These are phyloP conservation scores for Macrophomina tecta DNA, from an alignment of 2,329 filamentous ascomycete genomes.

Conservation along the genomic window DNA sequence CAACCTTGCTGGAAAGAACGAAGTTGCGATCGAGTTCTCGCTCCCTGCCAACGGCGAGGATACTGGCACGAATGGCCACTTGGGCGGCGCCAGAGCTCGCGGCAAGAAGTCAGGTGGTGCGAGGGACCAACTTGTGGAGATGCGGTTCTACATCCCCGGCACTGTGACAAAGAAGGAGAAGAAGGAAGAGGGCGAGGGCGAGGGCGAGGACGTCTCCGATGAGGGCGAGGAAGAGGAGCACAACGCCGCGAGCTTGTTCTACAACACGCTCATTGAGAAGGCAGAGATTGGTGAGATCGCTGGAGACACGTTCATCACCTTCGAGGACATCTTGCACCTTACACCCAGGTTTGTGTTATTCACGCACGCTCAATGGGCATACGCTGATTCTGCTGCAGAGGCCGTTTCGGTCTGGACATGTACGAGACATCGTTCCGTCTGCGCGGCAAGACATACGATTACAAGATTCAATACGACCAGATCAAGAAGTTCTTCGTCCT, in stretches of 20 bases:
- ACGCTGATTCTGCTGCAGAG: conserved; percentile 63
- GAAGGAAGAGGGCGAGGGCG: conserved; percentile 73
- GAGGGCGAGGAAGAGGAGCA: conserved; percentile 79
- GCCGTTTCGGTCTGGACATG: conserved; percentile 99
- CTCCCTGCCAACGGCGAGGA: conserved; percentile 74
- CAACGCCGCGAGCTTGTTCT: conserved; percentile 96
- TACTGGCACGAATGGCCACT: conserved; percentile 73
- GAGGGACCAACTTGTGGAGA: conserved; percentile 92
- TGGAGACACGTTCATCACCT: conserved; percentile 97
- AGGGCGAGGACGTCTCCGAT: conserved; percentile 66
- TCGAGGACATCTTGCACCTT: conserved; percentile 94
- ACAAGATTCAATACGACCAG: conserved; percentile 98
- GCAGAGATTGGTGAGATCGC: conserved; percentile 98
- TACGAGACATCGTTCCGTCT: conserved; percentile 97
- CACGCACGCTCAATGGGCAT: not conserved
- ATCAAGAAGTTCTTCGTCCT: conserved; percentile 99
- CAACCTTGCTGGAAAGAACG: conserved; percentile 95
- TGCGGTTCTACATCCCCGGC: conserved; percentile 98
- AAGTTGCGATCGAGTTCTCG: conserved; percentile 94
- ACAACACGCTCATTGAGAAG: conserved; percentile 97
- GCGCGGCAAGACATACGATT: conserved; percentile 98
- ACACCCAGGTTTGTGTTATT: conserved; percentile 74
- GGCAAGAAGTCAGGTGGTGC: conserved; percentile 90
- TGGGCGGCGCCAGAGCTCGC: conserved; percentile 74
- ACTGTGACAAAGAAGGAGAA: conserved; percentile 75